Conservation (phyloP, 1,284 basidiomycete species). For the Pseudomicrostroma phylloplanum region DNA sequence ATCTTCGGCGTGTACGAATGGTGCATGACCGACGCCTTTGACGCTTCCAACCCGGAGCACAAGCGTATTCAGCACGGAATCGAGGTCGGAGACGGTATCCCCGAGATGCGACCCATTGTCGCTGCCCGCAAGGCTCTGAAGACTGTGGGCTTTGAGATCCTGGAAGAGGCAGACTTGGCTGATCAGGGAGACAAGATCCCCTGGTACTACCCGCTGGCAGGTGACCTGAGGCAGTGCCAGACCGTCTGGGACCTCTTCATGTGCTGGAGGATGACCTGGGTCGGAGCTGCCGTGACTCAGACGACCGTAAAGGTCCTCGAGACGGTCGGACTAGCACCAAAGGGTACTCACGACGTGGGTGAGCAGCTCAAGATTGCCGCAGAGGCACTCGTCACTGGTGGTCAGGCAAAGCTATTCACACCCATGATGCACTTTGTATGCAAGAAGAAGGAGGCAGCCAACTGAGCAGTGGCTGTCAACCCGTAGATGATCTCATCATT, state of each 20-base stretch:
- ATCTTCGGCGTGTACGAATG: constrained; percentile 98
- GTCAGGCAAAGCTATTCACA: constrained; percentile 68
- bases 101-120: constrained; percentile 82
- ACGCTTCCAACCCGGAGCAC: constrained; percentile 77
- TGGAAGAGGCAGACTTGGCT: constrained; percentile 90
- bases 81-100: constrained; percentile 84
- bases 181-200: constrained; percentile 70
- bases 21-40: constrained; percentile 96
- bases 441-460: constrained; percentile 5
- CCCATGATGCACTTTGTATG: constrained; percentile 45
- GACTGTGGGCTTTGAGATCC: constrained; percentile 79
- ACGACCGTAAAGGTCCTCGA: constrained; percentile 73
- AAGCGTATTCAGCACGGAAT: constrained; percentile 77
- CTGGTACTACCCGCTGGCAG: constrained; percentile 97
- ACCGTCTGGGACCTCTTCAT: constrained; percentile 74
- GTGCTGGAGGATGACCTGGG: constrained; percentile 63
- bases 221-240: constrained; percentile 84
- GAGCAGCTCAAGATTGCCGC: constrained; percentile 80
- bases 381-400: constrained; percentile 73
- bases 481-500: too few relatives aligned
- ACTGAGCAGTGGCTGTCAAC: too few relatives aligned
- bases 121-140: constrained; percentile 71
- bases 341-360: constrained; percentile 86
- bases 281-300: constrained; percentile 80
- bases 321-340: constrained; percentile 72